A percentile compares a stretch with the other conserved stretches of the same genome.
These are phyloP conservation scores for Proliferodiscus dingleyae DNA, from an alignment of 2,329 filamentous ascomycete species.

Conservation along the genomic window DNA sequence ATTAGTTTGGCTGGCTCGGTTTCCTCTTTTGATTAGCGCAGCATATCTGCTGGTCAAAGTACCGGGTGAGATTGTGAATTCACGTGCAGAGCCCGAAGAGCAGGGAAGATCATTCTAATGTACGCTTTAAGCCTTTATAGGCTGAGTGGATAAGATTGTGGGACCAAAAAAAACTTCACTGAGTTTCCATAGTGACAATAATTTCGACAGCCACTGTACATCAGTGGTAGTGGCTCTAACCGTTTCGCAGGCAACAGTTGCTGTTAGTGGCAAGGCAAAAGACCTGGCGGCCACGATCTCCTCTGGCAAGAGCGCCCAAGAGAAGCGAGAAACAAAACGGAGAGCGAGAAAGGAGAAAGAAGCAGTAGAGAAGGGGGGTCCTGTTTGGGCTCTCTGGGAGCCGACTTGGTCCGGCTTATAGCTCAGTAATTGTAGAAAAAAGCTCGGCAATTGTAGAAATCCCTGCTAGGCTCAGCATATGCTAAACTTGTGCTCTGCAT, in stretches of 20 bases:
- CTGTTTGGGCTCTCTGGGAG: slow-evolving; percentile 3
- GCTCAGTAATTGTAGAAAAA: too few relatives aligned
- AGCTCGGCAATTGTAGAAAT: too few relatives aligned
- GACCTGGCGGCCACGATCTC: slow-evolving; percentile 16
- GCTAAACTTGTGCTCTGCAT: too few relatives aligned
- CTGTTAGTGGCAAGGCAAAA: slow-evolving; percentile 16
- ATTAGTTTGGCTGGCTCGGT: slow-evolving; percentile 16
- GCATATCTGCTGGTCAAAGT: slow-evolving; percentile 8
- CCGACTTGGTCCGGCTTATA: slow-evolving; percentile 3
- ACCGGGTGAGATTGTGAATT: slow-evolving; percentile 4
- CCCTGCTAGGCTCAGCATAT: too few relatives aligned
- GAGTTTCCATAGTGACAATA: slow-evolving; percentile 3
- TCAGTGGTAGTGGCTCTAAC: slow-evolving; percentile 7
- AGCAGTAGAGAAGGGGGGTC: slow-evolving; percentile 10
- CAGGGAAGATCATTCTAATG: slow-evolving; percentile 5
- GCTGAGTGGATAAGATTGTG: slow-evolving; percentile 4
- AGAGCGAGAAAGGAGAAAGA: slow-evolving; percentile 15
- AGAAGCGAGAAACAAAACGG: slow-evolving; percentile 14
- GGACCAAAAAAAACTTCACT: slow-evolving; percentile 3
- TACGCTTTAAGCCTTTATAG: slow-evolving; percentile 6
- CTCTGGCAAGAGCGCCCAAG: slow-evolving; percentile 17
- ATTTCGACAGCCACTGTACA: slow-evolving; percentile 3
- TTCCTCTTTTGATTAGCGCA: slow-evolving; percentile 16
- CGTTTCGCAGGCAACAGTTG: slow-evolving; percentile 18
- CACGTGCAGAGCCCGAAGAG: slow-evolving; percentile 3